phyloP scores from a whole-genome alignment of 495 filamentous ascomycete genomes.

The Bacidia rubella region DNA sequence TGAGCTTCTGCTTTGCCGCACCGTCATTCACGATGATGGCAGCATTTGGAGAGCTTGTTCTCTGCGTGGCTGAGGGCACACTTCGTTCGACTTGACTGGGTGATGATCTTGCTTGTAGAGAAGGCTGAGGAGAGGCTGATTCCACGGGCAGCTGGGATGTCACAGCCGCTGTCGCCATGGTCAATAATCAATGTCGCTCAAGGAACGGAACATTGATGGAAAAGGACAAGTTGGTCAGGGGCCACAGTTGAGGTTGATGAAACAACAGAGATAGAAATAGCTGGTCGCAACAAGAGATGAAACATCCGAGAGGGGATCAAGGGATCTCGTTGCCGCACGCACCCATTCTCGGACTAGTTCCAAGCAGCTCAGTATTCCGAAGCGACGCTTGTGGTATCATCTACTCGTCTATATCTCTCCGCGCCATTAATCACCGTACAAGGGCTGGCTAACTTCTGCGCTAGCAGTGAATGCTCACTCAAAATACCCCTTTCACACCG shows the following conservation, averaged over 20 bases:
- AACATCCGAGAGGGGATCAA: too few species aligned
- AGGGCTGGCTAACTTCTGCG: too few species aligned
- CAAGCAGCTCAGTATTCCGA: too few species aligned
- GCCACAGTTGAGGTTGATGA: background rate
- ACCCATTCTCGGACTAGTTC: too few species aligned
- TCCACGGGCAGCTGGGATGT: background rate
- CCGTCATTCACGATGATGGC: constrained; percentile 24
- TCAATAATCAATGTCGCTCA: background rate
- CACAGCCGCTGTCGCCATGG: background rate
- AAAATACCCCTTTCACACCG: too few species aligned
- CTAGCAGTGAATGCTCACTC: too few species aligned
- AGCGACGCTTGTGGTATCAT: too few species aligned
- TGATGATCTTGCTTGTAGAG: constrained; percentile 28
- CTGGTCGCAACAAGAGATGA: too few species aligned
- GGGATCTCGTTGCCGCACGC: too few species aligned
- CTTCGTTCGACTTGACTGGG: constrained; percentile 17
- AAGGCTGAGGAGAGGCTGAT: constrained; percentile 29
- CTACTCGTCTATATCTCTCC: too few species aligned
- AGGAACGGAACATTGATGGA: background rate
- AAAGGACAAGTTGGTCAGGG: background rate
- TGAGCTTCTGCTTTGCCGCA: constrained; percentile 27
- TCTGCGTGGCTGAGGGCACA: constrained; percentile 17
- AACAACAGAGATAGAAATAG: too few species aligned
- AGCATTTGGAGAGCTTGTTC: constrained; percentile 16
- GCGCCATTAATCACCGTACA: too few species aligned